phyloP scores from a whole-genome alignment of 345 rosid genomes.

The Salix dunnii region DNA sequence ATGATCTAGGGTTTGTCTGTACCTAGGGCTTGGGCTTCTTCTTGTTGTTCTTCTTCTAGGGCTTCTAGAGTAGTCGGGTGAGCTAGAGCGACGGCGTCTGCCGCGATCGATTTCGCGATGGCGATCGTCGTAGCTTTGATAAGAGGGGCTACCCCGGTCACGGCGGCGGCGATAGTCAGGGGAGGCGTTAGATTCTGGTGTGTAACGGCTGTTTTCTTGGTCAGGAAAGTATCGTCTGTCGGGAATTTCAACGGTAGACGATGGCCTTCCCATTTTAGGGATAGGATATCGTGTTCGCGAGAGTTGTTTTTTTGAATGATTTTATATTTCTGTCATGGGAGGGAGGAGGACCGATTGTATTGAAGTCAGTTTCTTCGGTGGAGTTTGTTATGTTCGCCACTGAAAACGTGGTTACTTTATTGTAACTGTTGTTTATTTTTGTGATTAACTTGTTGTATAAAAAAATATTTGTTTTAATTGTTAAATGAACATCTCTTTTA shows the following conservation, averaged over 20 bases:
- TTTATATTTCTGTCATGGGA: too few relatives aligned
- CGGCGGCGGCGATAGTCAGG: conserved; percentile 12
- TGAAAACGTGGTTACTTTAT: too few relatives aligned
- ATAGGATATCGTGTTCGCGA: neutral
- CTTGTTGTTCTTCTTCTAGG: conserved; percentile 11
- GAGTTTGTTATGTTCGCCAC: too few relatives aligned
- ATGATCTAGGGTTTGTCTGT: conserved; percentile 10
- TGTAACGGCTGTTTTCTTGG: conserved; percentile 22
- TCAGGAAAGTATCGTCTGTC: conserved; percentile 21
- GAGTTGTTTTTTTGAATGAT: too few relatives aligned
- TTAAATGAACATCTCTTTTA: too few relatives aligned
- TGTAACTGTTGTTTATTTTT: too few relatives aligned
- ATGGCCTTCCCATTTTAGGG: conserved; percentile 31
- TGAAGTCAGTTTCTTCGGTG: too few relatives aligned
- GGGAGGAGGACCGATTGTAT: too few relatives aligned
- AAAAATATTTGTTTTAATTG: too few relatives aligned
- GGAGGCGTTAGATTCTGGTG: conserved; percentile 31
- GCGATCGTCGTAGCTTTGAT: conserved; percentile 30
- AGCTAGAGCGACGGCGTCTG: conserved; percentile 14
- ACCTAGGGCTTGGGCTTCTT: conserved; percentile 25
- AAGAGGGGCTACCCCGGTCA: conserved; percentile 25
- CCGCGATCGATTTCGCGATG: conserved; percentile 13
- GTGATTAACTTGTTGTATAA: too few relatives aligned
- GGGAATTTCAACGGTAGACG: conserved; percentile 28
- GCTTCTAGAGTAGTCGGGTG: conserved; percentile 5